Percentiles rank a stretch among this genome's conserved stretches.
Evolutionary conservation across 805 yeast species (phyloP).

Genomic region (Sugiyamaella boreocaroliniensis): DNA sequence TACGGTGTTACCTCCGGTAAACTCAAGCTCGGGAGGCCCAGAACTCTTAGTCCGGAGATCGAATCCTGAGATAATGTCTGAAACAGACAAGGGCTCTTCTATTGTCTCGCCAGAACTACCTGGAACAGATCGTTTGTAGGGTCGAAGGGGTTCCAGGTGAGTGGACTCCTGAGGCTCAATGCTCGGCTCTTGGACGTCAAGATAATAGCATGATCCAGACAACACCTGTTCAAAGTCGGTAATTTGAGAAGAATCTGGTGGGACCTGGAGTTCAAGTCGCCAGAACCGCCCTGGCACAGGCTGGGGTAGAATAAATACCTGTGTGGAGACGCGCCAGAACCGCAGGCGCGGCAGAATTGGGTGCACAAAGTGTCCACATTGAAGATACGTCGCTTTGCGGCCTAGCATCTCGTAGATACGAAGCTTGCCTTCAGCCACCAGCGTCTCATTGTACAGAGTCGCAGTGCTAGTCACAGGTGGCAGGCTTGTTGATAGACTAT

Average conservation of each 20-base stretch:
- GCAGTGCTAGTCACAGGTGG: not conserved
- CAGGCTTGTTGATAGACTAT: not conserved
- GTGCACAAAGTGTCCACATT: slow-evolving; percentile 64
- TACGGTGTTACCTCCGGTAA: too few relatives aligned
- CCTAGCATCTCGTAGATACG: slow-evolving; percentile 54
- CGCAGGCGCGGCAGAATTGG: slow-evolving; percentile 64
- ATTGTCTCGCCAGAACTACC: not conserved
- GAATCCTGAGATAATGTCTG: not conserved
- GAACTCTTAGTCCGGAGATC: too few relatives aligned
- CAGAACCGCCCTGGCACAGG: slow-evolving; percentile 74
- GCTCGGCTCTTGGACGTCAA: slow-evolving; percentile 1
- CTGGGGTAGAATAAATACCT: slow-evolving; percentile 55
- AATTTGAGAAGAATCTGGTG: not conserved
- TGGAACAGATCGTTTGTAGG: not conserved
- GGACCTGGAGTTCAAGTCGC: slow-evolving; percentile 39
- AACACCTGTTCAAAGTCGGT: slow-evolving; percentile 12
- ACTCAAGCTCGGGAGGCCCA: too few relatives aligned
- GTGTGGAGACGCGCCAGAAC: slow-evolving; percentile 43
- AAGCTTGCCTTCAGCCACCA: slow-evolving; percentile 55
- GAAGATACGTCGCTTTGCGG: slow-evolving; percentile 52
- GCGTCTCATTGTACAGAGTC: slow-evolving; percentile 6
- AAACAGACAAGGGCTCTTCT: not conserved
- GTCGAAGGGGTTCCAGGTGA: not conserved
- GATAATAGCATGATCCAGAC: slow-evolving; percentile 13
- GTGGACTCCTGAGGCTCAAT: not conserved